Conservation (phyloP, 2,329 filamentous ascomycete genomes). For the Arthrobotrys conoides region DNA sequence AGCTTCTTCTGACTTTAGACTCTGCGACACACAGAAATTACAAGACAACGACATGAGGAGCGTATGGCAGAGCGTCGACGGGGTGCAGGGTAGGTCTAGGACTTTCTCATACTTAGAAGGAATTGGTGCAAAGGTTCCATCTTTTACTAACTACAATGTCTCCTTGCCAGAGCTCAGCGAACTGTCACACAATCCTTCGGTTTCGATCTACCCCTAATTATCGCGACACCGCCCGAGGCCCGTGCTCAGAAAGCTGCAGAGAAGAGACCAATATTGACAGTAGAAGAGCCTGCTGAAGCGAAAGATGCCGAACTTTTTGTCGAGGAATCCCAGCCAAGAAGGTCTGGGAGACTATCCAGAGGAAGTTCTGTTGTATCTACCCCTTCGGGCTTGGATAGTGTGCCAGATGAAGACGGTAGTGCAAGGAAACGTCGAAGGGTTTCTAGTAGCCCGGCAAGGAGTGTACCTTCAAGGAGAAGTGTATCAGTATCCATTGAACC, state of each 20-base stretch:
- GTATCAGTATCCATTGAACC: conserved; percentile 34
- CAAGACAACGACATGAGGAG: conserved; percentile 60
- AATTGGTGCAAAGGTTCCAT: neutral
- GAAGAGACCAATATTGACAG: conserved; percentile 7
- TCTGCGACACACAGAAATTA: conserved; percentile 37
- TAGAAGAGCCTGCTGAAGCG: neutral
- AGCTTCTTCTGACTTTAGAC: conserved; percentile 15
- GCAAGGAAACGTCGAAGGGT: conserved; percentile 43
- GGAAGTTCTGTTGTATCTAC: conserved; percentile 45
- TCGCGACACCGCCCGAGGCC: conserved; percentile 45
- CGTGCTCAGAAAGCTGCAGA: conserved; percentile 38
- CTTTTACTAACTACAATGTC: neutral
- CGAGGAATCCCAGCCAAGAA: conserved; percentile 40
- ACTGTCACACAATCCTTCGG: conserved; percentile 56
- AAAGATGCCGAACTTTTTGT: neutral
- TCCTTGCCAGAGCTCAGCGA: conserved; percentile 21
- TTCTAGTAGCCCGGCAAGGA: conserved; percentile 33
- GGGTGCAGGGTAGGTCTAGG: conserved; percentile 45
- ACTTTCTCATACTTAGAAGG: neutral
- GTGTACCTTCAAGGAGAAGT: conserved; percentile 38
- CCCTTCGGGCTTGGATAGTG: conserved; percentile 37
- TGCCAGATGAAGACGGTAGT: conserved; percentile 39
- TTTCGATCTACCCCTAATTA: conserved; percentile 59
- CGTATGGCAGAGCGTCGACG: conserved; percentile 59
- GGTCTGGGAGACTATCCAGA: conserved; percentile 42